Base-by-base conservation (phyloP, 2,329 filamentous ascomycete species). In the Chaetomiaceae sp. region DNA sequence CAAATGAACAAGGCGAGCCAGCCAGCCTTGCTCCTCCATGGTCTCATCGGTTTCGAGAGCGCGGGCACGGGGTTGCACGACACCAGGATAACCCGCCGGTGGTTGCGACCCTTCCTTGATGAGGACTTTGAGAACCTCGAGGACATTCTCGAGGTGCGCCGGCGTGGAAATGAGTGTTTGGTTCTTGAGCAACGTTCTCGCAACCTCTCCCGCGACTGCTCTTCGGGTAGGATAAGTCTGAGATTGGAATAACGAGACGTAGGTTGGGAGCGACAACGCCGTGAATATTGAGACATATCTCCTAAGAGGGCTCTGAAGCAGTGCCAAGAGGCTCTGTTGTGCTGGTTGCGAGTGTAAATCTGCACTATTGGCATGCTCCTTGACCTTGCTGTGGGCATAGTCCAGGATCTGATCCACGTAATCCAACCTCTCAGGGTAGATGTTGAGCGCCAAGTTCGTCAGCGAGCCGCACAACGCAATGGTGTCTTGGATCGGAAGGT, bases 1-100 rank as follows among this genome's bases (percentile, higher is more conserved):
- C 51, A 96, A 76, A 71, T 99, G 94, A 16, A 96, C 84, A 65
- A 99, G 86, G 62, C 94, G 82, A 32, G 94, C 94, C 49, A 99
- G 78, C 90, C 90, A 96, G 47, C 94, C 94, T 75, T 99, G 94
- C 72, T 99, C 94, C 71, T 99, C 92, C 65, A 97, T 84, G 0
- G 92, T 97, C 73, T 99, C 95, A 57, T 99, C 94, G 0, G 94
- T 97, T 74, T 99, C 95, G 42, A 80, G 68, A 0, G 75, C 80
- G 57, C 90, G 82, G 3, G 73, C 81, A 57, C 89, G 84, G 58
- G 89, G 79, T 65, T 92, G 88, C 5, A 87, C 82, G 34, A 87
- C 83, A 3, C 89, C 89, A 0, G 91, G 86, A 63, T 96, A 96
- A 27, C 89, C 89, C 42, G 84, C 80, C n/a, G 89, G 84, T 49